Evolutionary conservation across 495 filamentous ascomycete genomes (phyloP).

Genomic region (Chlorociboria aeruginascens): DNA sequence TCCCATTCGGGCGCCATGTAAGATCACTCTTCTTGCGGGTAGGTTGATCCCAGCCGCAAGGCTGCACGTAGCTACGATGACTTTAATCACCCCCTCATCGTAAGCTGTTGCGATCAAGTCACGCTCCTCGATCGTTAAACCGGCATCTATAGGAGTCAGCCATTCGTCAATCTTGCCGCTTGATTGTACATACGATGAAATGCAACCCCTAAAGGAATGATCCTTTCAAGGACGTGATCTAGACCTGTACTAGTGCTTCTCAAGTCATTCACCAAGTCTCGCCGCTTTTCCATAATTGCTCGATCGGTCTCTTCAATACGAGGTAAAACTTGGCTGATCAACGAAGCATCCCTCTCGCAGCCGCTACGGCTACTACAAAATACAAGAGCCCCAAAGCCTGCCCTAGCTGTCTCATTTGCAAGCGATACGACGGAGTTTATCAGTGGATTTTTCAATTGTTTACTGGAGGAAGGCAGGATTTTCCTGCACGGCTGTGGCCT

Average conservation of each 20-base stretch:
- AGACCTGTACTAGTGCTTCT: slow-evolving; percentile 55
- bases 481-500: slow-evolving; percentile 29
- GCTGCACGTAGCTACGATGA: slow-evolving; percentile 72
- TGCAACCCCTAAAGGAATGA: slow-evolving; percentile 53
- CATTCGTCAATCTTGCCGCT: not conserved
- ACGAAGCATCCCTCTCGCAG: slow-evolving; percentile 50
- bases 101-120: slow-evolving; percentile 65
- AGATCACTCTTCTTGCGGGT: slow-evolving; percentile 62
- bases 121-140: slow-evolving; percentile 69
- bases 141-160: slow-evolving; percentile 40
- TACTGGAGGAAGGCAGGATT: slow-evolving; percentile 42
- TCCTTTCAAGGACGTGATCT: slow-evolving; percentile 54
- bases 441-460: slow-evolving; percentile 50
- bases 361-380: slow-evolving; percentile 61
- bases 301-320: slow-evolving; percentile 28
- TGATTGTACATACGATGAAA: slow-evolving; percentile 50
- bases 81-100: slow-evolving; percentile 54
- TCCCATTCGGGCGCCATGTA: slow-evolving; percentile 69
- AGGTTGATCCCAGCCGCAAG: slow-evolving; percentile 80
- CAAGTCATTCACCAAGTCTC: slow-evolving; percentile 57
- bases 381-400: slow-evolving; percentile 61
- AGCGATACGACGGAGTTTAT: slow-evolving; percentile 61
- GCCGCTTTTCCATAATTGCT: slow-evolving; percentile 41
- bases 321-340: slow-evolving; percentile 54
- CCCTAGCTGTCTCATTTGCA: slow-evolving; percentile 49